Percentiles rank a stretch among this genome's conserved stretches.
These are phyloP conservation scores for Nakazawaea holstii DNA, from an alignment of 805 yeast genomes.

Conservation along the genomic window DNA sequence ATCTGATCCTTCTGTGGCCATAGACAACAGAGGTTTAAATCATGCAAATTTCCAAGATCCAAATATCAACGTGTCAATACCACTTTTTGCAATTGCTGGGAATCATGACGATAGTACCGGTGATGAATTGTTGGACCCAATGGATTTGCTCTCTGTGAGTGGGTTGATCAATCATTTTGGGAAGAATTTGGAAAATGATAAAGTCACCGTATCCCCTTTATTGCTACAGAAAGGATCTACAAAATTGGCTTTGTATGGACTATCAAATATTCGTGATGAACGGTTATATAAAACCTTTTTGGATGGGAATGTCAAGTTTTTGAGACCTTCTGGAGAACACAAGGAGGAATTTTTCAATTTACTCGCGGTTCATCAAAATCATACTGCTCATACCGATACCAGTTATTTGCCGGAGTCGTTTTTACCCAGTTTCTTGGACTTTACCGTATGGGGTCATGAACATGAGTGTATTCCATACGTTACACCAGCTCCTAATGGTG, in stretches of 20 bases:
- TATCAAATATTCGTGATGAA: conserved; percentile 88
- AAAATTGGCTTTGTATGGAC: conserved; percentile 79
- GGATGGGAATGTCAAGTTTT: conserved; percentile 73
- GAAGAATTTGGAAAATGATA: conserved; percentile 67
- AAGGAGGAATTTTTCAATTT: conserved; percentile 75
- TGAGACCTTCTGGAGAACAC: conserved; percentile 44
- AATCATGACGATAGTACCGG: conserved; percentile 98
- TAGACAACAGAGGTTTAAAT: conserved; percentile 56
- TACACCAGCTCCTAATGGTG: conserved; percentile 52
- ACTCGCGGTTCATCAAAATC: conserved; percentile 90
- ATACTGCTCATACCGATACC: conserved; percentile 71
- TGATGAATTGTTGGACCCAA: conserved; percentile 71
- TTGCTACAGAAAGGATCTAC: conserved; percentile 80
- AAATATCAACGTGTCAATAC: conserved; percentile 81
- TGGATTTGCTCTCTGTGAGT: conserved; percentile 75
- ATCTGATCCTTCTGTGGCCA: conserved; percentile 66
- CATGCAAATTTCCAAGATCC: conserved; percentile 87
- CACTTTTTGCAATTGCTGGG: conserved; percentile 89
- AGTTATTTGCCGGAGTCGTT: conserved; percentile 81
- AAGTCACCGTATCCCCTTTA: conserved; percentile 68
- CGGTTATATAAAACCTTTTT: conserved; percentile 76
- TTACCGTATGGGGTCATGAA: conserved; percentile 96
- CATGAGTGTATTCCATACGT: conserved; percentile 87
- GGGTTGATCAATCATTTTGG: conserved; percentile 93
- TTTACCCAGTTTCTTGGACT: conserved; percentile 74